Percentiles rank a stretch among this genome's conserved stretches.
These are phyloP conservation scores for Fraxinus angustifolia DNA, from an alignment of 305 asterid species.

Conservation along the genomic window DNA sequence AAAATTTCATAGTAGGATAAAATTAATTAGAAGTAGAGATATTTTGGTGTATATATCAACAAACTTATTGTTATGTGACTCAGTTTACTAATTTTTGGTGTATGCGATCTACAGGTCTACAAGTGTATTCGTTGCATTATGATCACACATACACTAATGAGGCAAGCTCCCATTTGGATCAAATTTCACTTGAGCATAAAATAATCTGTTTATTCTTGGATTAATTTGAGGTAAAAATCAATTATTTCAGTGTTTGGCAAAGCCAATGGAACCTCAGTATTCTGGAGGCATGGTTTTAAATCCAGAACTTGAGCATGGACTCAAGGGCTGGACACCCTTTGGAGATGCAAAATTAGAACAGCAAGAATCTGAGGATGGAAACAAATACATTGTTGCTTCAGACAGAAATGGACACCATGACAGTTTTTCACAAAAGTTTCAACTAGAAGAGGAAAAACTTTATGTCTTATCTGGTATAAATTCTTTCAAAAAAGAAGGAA, in stretches of 20 bases:
- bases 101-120: conserved; percentile 16
- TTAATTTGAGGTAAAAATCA: not conserved
- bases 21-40: not conserved
- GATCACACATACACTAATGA: conserved; percentile 33
- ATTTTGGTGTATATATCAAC: not conserved
- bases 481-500: not conserved
- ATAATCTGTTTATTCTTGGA: not conserved
- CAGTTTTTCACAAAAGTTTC: conserved; percentile 42
- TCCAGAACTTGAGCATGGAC: conserved; percentile 5
- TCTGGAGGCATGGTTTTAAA: conserved; percentile 23
- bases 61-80: not conserved
- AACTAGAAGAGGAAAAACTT: conserved; percentile 34
- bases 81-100: not conserved
- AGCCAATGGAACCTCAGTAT: conserved; percentile 23
- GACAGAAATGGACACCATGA: conserved; percentile 28
- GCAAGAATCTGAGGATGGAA: conserved; percentile 5
- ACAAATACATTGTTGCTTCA: conserved; percentile 24
- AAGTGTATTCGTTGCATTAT: conserved; percentile 32
- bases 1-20: not conserved
- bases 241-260: conserved; percentile 18
- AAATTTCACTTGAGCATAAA: not conserved
- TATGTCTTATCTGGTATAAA: conserved; percentile 56
- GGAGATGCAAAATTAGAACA: conserved; percentile 11
- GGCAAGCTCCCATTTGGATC: conserved; percentile 21
- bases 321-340: conserved; percentile 7